Evolutionary conservation across 345 rosid species (phyloP), one percentile per base, ranked within the genome.

Genomic region (Toxicodendron radicans): DNA sequence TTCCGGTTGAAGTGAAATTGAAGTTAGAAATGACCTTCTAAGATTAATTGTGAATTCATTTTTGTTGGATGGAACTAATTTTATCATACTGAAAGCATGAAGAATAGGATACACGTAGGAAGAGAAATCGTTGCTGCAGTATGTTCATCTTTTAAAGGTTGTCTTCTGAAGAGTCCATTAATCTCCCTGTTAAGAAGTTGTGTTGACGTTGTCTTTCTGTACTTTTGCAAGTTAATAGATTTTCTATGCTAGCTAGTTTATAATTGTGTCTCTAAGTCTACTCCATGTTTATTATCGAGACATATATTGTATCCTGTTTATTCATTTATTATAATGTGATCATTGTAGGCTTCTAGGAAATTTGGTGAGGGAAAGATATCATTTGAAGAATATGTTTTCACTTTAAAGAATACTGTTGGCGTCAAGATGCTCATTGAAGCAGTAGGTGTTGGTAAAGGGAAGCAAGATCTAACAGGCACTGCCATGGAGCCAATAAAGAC

Each of bases 351-450:
- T 76, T 76, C 86, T 52, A 84, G 84, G 84, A 71, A 66, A 53
- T 91, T 81, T 79, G 83, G 80, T 18, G 92, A 91, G 77, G 91
- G 86, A 61, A 87, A 82, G 79, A 75, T 83, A 21, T 78, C 83
- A 45, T 77, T 82, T 18, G 84, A 79, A 70, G 90, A 79, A 43
- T 87, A 80, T 62, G 78, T 82, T 27, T 82, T 84, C 71, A 41
- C 82, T 62, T 46, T 87, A 65, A 82, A 84, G 68, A 60, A 68
- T 18, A 32, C 64, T 32, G 86, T 77, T 35, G 86, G 90, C 27
- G 21, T 79, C 64, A 41, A 38, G 56, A 60, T 66, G 68, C 73
- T 87, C 18, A 64, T 87, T 43, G 83, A 81, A 62, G 86, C 86
- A 45, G 78, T 80, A 27, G 88, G 82, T 24, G 76, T 84, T 75